Base-by-base conservation (phyloP, 768 basidiomycete genomes). In the Megacollybia marginata region DNA sequence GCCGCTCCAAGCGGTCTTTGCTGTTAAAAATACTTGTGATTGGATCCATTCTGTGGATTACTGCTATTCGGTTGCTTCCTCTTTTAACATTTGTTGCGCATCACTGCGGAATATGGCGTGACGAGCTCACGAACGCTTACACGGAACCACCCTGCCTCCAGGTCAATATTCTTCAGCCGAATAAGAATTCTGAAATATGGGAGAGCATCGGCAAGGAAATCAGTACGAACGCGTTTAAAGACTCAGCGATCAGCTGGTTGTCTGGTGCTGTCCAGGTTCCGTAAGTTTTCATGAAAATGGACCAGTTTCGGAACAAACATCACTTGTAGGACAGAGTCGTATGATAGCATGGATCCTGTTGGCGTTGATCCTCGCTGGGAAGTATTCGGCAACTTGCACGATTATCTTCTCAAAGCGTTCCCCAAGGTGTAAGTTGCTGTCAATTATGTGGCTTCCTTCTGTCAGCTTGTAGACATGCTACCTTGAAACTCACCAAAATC, bases 401-500 rank as follows among this genome's bases (percentile, higher is more conserved):
- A 64, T 15, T 75, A 77, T 56, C 63, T 80, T 32, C 12, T 16
- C 9, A 44, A 12, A n/a, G 49, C 55, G 1, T 64, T 85, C 33
- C 92, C 87, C 55, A 79, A 83, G 10, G 69, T 82, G 61, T 78
- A 74, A 73, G 87, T 16, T 42, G 20, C n/a, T 33, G 5, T 28
- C 16, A 15, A 47, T 31, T 20, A 40, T 44, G 9, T 40, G 18
- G 23, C 32, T 31, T 28, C 36, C 34, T 42, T 42, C n/a, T n/a
- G 2, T 16, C 23, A 31, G 28, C n/a, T 11, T 32, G 23, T 33
- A 88, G 84, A 10, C 81, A 87, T 61, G 44, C 69, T n/a, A 73
- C 63, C 9, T 69, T 90, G 42, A 59, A 71, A 31, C 70, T 86
- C 52, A 82, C 80, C 9, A 82, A 80, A 55, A 79, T 92, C 57